These are phyloP conservation scores for Millerozyma acaciae DNA, from an alignment of 805 yeast species.

Conservation along the genomic window DNA sequence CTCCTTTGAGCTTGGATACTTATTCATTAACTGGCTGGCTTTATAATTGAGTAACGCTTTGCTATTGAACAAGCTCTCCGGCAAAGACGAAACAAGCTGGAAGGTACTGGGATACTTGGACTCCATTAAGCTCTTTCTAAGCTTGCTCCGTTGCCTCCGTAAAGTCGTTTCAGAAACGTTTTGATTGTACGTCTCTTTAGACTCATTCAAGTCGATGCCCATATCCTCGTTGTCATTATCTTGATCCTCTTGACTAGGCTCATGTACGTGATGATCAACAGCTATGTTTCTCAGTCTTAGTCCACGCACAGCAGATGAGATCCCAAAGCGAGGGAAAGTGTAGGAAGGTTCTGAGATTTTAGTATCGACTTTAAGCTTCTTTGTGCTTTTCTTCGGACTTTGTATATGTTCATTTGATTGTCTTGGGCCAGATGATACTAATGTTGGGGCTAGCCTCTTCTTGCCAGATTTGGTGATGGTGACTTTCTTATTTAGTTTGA, in stretches of 20 bases:
- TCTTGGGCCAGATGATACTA: conserved; percentile 46
- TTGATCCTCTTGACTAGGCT: conserved; percentile 21
- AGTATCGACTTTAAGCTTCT: conserved; percentile 12
- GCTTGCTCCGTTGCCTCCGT: conserved; percentile 29
- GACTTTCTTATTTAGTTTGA: conserved; percentile 37
- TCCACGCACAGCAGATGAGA: conserved; percentile 63
- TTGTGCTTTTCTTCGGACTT: conserved; percentile 9
- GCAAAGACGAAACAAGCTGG: conserved; percentile 29
- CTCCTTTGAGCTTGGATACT: conserved; percentile 13
- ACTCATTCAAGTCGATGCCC: conserved; percentile 23
- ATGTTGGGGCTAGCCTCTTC: conserved; percentile 69
- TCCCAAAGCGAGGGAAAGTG: conserved; percentile 57
- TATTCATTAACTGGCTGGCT: conserved; percentile 21
- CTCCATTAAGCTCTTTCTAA: conserved; percentile 27
- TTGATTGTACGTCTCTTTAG: conserved; percentile 8
- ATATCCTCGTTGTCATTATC: conserved; percentile 52
- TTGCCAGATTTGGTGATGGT: conserved; percentile 72
- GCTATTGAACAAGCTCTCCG: conserved; percentile 35
- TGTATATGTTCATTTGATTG: conserved; percentile 11
- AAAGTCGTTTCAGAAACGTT: conserved; percentile 28
- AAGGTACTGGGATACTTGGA: conserved; percentile 34
- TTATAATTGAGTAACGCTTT: conserved; percentile 27
- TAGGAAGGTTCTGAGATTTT: conserved; percentile 45
- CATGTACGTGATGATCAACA: conserved; percentile 10
- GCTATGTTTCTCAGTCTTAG: conserved; percentile 22